Evolutionary conservation across 805 yeast species (phyloP).

Genomic region (Saturnispora hagleri): DNA sequence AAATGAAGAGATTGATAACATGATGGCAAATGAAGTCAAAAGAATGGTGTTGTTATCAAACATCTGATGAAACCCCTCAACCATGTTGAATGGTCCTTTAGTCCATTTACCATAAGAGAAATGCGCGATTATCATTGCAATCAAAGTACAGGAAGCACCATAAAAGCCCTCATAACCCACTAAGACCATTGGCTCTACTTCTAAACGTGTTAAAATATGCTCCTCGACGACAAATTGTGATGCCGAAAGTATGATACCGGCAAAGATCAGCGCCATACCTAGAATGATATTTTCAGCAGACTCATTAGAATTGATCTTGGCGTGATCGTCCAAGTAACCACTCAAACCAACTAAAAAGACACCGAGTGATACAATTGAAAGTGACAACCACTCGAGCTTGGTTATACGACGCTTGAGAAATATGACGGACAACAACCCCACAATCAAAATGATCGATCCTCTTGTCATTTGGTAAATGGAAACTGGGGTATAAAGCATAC

Average conservation of each 20-base stretch:
- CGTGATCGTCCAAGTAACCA: slow-evolving; percentile 35
- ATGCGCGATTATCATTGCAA: slow-evolving; percentile 37
- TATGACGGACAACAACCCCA: slow-evolving; percentile 58
- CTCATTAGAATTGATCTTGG: not conserved
- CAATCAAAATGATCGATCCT: slow-evolving; percentile 68
- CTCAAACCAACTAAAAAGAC: slow-evolving; percentile 66
- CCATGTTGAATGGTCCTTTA: slow-evolving; percentile 47
- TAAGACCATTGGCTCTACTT: slow-evolving; percentile 50
- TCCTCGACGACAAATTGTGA: slow-evolving; percentile 75
- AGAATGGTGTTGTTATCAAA: slow-evolving; percentile 36
- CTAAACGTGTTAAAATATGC: slow-evolving; percentile 43
- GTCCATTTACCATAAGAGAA: slow-evolving; percentile 28
- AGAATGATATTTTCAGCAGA: slow-evolving; percentile 28
- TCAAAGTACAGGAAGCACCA: slow-evolving; percentile 41
- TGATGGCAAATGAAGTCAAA: slow-evolving; percentile 48
- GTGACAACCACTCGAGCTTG: slow-evolving; percentile 58
- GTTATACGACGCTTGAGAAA: slow-evolving; percentile 49
- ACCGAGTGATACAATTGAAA: slow-evolving; percentile 57
- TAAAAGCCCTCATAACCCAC: slow-evolving; percentile 71
- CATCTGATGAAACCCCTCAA: slow-evolving; percentile 41
- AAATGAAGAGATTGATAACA: slow-evolving; percentile 65
- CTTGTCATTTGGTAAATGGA: slow-evolving; percentile 82
- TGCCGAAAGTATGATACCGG: slow-evolving; percentile 64
- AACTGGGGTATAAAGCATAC: slow-evolving; percentile 65
- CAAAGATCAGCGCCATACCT: slow-evolving; percentile 50